phyloP scores from a whole-genome alignment of 495 filamentous ascomycete genomes.

The Trichodelitschia bisporula region DNA sequence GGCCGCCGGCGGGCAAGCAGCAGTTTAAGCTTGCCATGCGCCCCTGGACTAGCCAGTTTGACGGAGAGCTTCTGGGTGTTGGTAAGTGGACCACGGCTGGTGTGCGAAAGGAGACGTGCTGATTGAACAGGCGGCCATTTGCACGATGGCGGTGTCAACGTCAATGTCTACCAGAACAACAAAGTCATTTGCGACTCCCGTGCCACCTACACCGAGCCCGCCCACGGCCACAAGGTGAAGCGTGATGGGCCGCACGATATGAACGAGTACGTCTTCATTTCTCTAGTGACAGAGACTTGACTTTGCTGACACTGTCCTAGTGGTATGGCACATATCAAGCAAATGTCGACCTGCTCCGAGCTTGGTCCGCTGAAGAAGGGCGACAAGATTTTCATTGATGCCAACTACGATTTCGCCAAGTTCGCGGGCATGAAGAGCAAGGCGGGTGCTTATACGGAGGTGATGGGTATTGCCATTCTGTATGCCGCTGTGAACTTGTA shows the following conservation, averaged over 20 bases:
- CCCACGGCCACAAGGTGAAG: background rate
- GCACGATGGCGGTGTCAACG: background rate
- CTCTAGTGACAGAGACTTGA: too few species aligned
- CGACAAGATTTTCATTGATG: background rate
- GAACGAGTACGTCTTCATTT: too few species aligned
- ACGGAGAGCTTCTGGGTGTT: background rate
- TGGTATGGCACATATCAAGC: background rate
- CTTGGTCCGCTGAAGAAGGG: background rate
- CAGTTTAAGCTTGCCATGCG: background rate
- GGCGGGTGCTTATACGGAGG: background rate
- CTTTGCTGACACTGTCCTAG: too few species aligned
- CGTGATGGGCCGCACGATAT: background rate
- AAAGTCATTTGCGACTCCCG: background rate
- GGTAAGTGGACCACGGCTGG: background rate
- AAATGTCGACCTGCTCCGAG: background rate
- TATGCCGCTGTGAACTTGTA: too few species aligned
- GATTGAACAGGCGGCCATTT: background rate
- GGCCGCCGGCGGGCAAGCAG: background rate
- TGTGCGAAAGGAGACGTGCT: background rate
- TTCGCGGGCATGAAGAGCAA: background rate
- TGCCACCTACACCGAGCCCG: background rate
- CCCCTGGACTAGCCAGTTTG: background rate
- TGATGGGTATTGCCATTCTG: conserved; percentile 1
- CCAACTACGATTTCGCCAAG: background rate
- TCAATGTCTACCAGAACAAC: background rate